Conservation (phyloP, 176 grass and related monocot genomes). For the Alopecurus myosuroides region DNA sequence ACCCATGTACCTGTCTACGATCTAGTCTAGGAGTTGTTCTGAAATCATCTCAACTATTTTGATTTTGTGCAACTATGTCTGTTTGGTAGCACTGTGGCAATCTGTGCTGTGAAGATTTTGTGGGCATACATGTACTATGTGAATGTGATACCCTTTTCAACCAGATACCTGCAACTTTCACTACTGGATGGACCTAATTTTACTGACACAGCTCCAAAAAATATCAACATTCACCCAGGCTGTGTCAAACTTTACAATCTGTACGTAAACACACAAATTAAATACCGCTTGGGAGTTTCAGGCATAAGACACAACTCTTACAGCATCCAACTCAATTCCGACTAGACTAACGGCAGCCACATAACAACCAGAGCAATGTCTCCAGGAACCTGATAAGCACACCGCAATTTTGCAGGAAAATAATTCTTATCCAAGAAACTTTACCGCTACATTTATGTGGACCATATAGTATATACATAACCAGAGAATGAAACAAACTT, state of each 20-base stretch:
- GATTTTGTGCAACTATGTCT: background rate
- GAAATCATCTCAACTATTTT: background rate
- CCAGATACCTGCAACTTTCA: background rate
- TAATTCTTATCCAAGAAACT: background rate
- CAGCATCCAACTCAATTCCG: background rate
- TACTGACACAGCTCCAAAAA: background rate
- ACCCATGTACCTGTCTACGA: background rate
- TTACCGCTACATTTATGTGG: conserved; percentile 9
- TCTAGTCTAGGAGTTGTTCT: background rate
- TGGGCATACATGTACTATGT: background rate
- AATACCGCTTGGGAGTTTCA: background rate
- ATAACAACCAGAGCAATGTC: background rate
- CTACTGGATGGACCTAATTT: background rate
- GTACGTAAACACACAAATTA: background rate
- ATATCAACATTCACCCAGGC: too few relatives aligned
- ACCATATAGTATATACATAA: conserved; percentile 34
- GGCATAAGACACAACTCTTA: background rate
- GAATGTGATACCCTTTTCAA: background rate
- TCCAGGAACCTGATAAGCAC: background rate
- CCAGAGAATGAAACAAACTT: conserved; percentile 20
- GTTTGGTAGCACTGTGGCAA: background rate
- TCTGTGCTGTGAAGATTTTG: background rate
- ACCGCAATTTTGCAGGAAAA: background rate
- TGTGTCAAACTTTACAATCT: background rate
- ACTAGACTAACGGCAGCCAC: background rate